Base-by-base conservation (phyloP, 2,329 filamentous ascomycete genomes). In the Botryosphaeria dothidea region DNA sequence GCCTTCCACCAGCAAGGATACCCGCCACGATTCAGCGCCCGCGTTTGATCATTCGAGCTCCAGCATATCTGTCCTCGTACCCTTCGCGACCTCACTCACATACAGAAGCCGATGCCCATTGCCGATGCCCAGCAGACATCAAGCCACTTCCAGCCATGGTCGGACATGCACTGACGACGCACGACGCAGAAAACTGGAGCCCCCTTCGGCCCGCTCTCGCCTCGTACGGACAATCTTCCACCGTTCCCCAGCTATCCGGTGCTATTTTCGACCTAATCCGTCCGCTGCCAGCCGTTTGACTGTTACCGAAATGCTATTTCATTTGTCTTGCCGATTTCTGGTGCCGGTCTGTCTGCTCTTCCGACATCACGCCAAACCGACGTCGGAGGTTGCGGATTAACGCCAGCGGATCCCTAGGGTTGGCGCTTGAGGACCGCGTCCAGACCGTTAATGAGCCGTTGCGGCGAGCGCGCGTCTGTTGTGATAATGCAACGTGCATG, bases 141-240 rank as follows among this genome's bases (percentile, higher is more conserved):
- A 19, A 58, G 54, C 54, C 54, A 58, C 36, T 45, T 29, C 5
- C 46, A n/a, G 0, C 13, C 46, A 31, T 19, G 4, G 11, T 25
- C 25, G 11, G 25, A 13, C 5, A 25, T 19, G 38, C 54, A 58
- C 54, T 29, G 54, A 58, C 54, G 17, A 45, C 21, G 6, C 52
- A 6, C 17, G 23, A 29, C 54, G 29, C 49, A 23, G 19, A 60
- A 60, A 45, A 60, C 38, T 34, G 56, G 56, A 36, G 41, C 25
- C 54, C 56, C 46, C 56, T 60, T 60, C 56, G 56, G 56, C 17
- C 56, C 56, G 56, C 38, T 60, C 56, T 41, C 56, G 56, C 41
- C 23, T 8, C 43, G 46, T 3, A 31, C 1, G 23, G 46, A 11
- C 49, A 34, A 52, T 52, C 49, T 41, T 3, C 49, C 17, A 19